phyloP scores from a whole-genome alignment of 2,329 filamentous ascomycete species.

The Verticillium tricorpus region DNA sequence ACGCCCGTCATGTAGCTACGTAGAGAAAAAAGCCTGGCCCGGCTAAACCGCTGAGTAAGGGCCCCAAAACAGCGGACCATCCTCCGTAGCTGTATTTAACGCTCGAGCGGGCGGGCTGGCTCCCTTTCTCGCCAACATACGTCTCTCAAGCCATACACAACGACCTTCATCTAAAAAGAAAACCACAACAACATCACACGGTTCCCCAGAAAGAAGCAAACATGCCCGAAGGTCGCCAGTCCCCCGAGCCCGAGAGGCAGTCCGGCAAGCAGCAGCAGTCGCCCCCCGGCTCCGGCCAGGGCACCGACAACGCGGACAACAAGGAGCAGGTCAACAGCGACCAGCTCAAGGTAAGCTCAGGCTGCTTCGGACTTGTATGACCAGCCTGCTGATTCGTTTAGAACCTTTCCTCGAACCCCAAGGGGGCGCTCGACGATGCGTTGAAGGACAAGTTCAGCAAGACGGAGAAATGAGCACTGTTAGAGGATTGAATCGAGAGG shows the following conservation, averaged over 20 bases:
- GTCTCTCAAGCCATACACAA: background rate
- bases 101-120: background rate
- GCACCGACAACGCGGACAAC: slow-evolving; percentile 49
- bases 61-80: background rate
- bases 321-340: slow-evolving; percentile 48
- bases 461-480: slow-evolving; percentile 15
- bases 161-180: background rate
- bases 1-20: background rate
- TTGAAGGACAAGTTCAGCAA: slow-evolving; percentile 59
- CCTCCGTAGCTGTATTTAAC: background rate
- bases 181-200: background rate
- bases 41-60: background rate
- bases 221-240: slow-evolving; percentile 75
- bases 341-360: slow-evolving; percentile 41
- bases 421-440: slow-evolving; percentile 56
- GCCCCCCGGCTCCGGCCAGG: slow-evolving; percentile 52
- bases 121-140: background rate
- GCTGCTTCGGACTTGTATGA: background rate
- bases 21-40: background rate
- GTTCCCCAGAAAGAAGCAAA: slow-evolving; percentile 21
- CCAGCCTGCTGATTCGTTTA: slow-evolving; percentile 18
- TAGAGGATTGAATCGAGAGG: background rate
- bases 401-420: slow-evolving; percentile 61
- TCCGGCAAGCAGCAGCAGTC: slow-evolving; percentile 59
- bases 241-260: slow-evolving; percentile 68